Evolutionary conservation across 371 early-diverging fungal species (phyloP), one percentile per base, ranked within the genome.

Genomic region (Mucor indicus): DNA sequence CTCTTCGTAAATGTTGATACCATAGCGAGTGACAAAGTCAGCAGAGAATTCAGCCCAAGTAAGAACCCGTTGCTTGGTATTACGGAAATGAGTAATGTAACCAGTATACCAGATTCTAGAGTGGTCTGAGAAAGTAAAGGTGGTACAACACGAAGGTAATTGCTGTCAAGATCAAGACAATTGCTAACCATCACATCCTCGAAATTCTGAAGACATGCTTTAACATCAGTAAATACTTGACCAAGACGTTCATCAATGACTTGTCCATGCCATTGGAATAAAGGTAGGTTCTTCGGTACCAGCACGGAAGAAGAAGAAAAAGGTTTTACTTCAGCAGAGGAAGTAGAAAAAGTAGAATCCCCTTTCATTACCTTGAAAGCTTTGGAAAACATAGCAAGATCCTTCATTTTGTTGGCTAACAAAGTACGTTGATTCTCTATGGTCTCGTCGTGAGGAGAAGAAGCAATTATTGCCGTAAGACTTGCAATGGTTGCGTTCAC

Each of bases 211-310:
- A 51, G 12, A 31, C 44, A 44, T 2, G 38, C 44, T 9, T 33
- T 16, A 24, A 44, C 23, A 38, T 43, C 52, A 37, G 13, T 16
- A 8, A 44, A 43, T 5, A 42, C 42, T 15, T 21, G 27, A 7
- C 3, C 11, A 1, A 15, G 7, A 7, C 5, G 27, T n/a, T n/a
- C n/a, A 7, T 43, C 35, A 41, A 37, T 25, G 1, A 43, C 43
- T 7, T n/a, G 11, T 8, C 44, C 44, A 35, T 43, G 31, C 52
- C 44, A 51, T 22, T 44, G 52, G 20, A 51, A 44, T 0, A 38
- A 6, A 37, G 44, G 44, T 3, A 51, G 17, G 13, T 43, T 31
- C 1, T 4, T 2, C 12, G 38, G 38, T 38, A 38, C 38, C n/a
- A n/a, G n/a, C n/a, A n/a, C n/a, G n/a, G n/a, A n/a, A n/a, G n/a